Base-by-base conservation (phyloP, 1,139 yeast species). In the Suhomyces bribrorum region DNA sequence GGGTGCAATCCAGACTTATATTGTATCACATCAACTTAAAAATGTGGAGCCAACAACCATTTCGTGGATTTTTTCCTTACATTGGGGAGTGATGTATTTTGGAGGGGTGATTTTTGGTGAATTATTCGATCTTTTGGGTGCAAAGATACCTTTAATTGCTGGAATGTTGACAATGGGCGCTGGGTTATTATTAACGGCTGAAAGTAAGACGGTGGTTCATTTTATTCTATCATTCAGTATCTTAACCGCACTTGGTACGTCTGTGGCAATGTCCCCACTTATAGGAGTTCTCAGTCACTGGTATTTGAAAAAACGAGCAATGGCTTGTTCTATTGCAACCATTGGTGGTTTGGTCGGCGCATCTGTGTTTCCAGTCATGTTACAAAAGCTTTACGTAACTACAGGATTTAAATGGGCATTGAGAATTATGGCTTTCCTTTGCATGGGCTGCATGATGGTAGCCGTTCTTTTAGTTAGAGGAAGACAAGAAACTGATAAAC, bases 331-430 rank as follows among this genome's bases (percentile, higher is more conserved):
- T 1, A 50, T 79, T 4, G 81, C 81, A 2, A 77, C 83, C 1
- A 64, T 75, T 16, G 87, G 87, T 2, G 85, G 85, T 1, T 72
- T 81, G 7, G 58, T 79, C 2, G 88, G 88, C 2, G 85, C 85
- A 7, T 66, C 81, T 1, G 59, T 77, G 2, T 79, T 77, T 56
- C 81, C 87, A 0, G 54, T 81, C 15, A 68, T 79, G 65, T 64
- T 81, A 46, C 71, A 77, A 43, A 56, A 62, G 31, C 59, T 80
- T 40, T 74, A 73, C 50, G 59, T 53, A 0, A 47, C 52, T 23
- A 59, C 77, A 14, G 86, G 88, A 2, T 83, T 69, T 53, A 72
- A 66, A 18, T 82, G 87, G 86, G 77, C 85, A 2, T 68, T 80
- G 34, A 62, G 88, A 38, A 64, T 75, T 2, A 59, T 81, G 48